These are phyloP conservation scores for Aleurites moluccanus DNA, from an alignment of 441 rosid species.

Conservation along the genomic window DNA sequence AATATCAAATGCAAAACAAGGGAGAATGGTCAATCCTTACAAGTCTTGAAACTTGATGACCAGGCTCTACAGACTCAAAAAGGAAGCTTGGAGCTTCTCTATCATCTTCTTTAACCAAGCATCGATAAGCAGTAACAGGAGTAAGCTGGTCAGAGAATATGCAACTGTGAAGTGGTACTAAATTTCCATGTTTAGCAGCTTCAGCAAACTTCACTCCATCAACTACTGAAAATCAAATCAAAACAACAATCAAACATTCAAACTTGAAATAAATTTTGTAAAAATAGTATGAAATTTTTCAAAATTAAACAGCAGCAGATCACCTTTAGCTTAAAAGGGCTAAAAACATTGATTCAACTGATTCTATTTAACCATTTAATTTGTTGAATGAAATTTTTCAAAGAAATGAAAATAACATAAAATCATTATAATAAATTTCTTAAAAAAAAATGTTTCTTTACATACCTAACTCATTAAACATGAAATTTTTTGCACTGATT, in stretches of 20 bases:
- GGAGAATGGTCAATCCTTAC: conserved; percentile 39
- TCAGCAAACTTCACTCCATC: conserved; percentile 41
- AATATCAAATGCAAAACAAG: neutral
- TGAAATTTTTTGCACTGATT: too few relatives aligned
- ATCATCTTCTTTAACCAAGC: conserved; percentile 87
- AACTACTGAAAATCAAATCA: conserved; percentile 34
- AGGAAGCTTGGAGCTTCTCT: conserved; percentile 90
- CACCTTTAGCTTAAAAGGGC: neutral
- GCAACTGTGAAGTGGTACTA: conserved; percentile 65
- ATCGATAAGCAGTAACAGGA: conserved; percentile 82
- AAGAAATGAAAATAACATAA: too few relatives aligned
- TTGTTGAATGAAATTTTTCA: neutral
- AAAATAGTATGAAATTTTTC: neutral
- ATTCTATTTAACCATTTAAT: neutral
- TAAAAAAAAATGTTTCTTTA: neutral
- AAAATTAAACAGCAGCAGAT: neutral
- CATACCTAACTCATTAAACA: neutral
- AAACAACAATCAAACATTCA: neutral
- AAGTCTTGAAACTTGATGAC: conserved; percentile 50
- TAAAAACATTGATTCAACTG: neutral
- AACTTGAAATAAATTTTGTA: neutral
- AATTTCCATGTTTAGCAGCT: conserved; percentile 62
- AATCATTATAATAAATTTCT: neutral
- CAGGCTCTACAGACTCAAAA: conserved; percentile 81
- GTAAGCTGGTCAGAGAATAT: conserved; percentile 92